Conservation (phyloP, 164 flowering plant species). For the Piper betle region DNA sequence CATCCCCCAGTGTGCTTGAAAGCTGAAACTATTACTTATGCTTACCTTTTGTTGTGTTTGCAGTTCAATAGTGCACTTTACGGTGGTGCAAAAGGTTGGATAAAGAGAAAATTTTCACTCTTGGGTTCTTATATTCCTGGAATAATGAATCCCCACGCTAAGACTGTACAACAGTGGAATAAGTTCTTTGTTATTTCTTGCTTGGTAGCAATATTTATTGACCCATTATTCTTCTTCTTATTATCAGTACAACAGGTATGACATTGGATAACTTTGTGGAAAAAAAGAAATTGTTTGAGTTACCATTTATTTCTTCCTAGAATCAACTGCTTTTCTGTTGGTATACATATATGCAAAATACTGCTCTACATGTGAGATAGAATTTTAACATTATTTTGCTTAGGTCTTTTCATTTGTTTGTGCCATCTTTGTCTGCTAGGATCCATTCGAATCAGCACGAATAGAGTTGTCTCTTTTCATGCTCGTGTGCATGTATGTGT, state of each 20-base stretch:
- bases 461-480: too few relatives aligned
- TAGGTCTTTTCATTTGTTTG: neutral
- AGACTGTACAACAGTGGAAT: slow-evolving; percentile 72
- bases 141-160: slow-evolving; percentile 80
- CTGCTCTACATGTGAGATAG: too few relatives aligned
- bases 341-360: too few relatives aligned
- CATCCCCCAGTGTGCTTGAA: neutral
- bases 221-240: slow-evolving; percentile 79
- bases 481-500: too few relatives aligned
- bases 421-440: neutral
- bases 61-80: slow-evolving; percentile 66
- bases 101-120: slow-evolving; percentile 34
- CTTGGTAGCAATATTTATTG: slow-evolving; percentile 71
- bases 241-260: slow-evolving; percentile 37
- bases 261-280: neutral
- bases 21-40: neutral
- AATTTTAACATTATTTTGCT: too few relatives aligned
- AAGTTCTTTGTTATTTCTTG: slow-evolving; percentile 75
- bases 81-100: slow-evolving; percentile 84
- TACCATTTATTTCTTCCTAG: too few relatives aligned
- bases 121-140: slow-evolving; percentile 37
- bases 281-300: too few relatives aligned
- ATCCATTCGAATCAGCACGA: neutral
- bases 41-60: slow-evolving; percentile 2
- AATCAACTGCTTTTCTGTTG: too few relatives aligned